These are phyloP conservation scores for Oryza longistaminata DNA, from an alignment of 176 grass and related monocot genomes.

Conservation along the genomic window DNA sequence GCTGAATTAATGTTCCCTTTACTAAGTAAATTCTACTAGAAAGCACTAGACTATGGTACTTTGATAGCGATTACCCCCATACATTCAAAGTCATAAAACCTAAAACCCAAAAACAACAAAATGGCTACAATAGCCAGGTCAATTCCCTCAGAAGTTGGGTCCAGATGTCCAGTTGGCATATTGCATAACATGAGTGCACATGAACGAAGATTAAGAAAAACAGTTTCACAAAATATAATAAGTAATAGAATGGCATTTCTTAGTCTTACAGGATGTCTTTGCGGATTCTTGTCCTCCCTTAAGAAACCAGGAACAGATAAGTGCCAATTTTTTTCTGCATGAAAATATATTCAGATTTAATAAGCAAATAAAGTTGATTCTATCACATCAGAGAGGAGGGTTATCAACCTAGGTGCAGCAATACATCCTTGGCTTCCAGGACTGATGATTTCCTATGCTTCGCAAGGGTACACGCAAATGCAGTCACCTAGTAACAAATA, in stretches of 20 bases:
- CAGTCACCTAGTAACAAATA: conserved; percentile 61
- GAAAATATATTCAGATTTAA: conserved; percentile 20
- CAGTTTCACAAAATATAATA: conserved; percentile 6
- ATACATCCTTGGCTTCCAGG: conserved; percentile 83
- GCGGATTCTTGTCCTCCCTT: conserved; percentile 74
- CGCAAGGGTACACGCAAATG: conserved; percentile 82
- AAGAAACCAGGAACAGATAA: conserved; percentile 87
- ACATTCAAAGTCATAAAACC: not conserved
- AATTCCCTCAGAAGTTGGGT: not conserved
- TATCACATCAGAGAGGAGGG: not conserved
- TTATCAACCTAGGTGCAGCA: conserved; percentile 81
- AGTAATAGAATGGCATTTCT: conserved; percentile 13
- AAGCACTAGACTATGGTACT: not conserved
- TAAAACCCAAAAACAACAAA: conserved; percentile 5
- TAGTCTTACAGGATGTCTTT: conserved; percentile 77
- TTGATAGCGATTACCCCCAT: not conserved
- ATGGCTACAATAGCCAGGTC: not conserved
- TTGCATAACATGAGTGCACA: conserved; percentile 14
- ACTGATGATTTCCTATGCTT: conserved; percentile 91
- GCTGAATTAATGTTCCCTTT: not conserved
- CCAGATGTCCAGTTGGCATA: not conserved
- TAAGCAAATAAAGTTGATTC: conserved; percentile 13
- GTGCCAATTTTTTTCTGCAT: conserved; percentile 86
- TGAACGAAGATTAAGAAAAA: not conserved
- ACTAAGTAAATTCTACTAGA: not conserved